Evolutionary conservation across 2,329 filamentous ascomycete species (phyloP).

Genomic region (Boeremia exigua): DNA sequence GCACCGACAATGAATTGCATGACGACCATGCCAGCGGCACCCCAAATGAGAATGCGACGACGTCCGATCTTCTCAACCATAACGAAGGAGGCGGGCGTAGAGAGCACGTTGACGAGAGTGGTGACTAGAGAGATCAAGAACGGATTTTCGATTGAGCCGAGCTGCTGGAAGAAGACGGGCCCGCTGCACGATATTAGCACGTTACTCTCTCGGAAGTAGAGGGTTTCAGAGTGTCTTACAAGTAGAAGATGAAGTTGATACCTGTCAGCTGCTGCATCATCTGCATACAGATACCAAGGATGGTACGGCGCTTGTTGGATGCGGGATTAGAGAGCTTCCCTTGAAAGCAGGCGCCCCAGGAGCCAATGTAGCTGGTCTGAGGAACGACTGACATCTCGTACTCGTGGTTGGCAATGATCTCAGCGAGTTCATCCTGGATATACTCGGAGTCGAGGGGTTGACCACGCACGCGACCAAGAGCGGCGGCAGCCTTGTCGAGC

Average conservation of each 20-base stretch:
- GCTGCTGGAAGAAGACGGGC: constrained; percentile 81
- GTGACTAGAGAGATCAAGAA: constrained; percentile 88
- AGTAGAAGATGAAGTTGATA: constrained; percentile 77
- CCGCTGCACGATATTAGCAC: background rate
- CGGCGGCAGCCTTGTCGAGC: constrained; percentile 68
- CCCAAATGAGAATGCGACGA: constrained; percentile 77
- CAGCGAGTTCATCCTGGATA: constrained; percentile 79
- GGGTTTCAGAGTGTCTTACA: constrained; percentile 41
- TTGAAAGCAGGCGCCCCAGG: constrained; percentile 71
- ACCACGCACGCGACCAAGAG: constrained; percentile 75
- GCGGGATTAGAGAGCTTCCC: constrained; percentile 58
- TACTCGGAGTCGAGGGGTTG: constrained; percentile 76
- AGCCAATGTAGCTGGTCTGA: constrained; percentile 48
- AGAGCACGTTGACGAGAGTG: constrained; percentile 85
- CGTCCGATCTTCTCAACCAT: constrained; percentile 83
- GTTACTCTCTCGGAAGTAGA: background rate
- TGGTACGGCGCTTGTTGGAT: constrained; percentile 57
- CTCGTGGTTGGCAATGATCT: constrained; percentile 91
- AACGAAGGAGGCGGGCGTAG: constrained; percentile 85
- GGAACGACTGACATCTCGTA: constrained; percentile 71
- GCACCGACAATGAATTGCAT: constrained; percentile 89
- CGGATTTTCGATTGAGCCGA: constrained; percentile 71
- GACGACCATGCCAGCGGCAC: constrained; percentile 80
- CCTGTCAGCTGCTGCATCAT: constrained; percentile 68
- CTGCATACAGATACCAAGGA: constrained; percentile 56